Evolutionary conservation across 257 asterid species (phyloP).

Genomic region (Solanum corneliomulleri): DNA sequence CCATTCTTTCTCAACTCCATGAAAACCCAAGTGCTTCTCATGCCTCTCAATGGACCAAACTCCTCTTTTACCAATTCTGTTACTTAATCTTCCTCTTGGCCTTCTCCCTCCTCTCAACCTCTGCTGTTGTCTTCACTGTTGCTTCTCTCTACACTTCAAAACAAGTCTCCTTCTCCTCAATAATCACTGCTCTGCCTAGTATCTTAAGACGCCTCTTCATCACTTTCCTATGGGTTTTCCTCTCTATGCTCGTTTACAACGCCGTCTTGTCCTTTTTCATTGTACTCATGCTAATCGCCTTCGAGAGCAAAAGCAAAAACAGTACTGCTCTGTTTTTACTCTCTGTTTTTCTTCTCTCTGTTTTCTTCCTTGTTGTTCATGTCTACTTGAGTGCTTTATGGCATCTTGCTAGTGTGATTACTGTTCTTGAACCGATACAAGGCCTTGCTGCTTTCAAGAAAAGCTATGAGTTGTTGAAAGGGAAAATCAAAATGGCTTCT

Average conservation of each 20-base stretch:
- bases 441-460: constrained; percentile 56
- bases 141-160: constrained; percentile 80
- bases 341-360: constrained; percentile 35
- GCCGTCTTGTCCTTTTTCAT: constrained; percentile 48
- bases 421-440: constrained; percentile 69
- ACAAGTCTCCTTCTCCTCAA: constrained; percentile 63
- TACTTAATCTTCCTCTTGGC: constrained; percentile 80
- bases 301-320: constrained; percentile 46
- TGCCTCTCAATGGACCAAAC: constrained; percentile 69
- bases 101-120: constrained; percentile 75
- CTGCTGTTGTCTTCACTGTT: constrained; percentile 91
- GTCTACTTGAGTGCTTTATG: constrained; percentile 78
- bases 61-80: constrained; percentile 58
- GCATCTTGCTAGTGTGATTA: constrained; percentile 90
- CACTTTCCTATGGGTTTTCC: constrained; percentile 77
- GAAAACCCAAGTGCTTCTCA: constrained; percentile 28
- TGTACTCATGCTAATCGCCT: constrained; percentile 46
- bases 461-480: constrained; percentile 56
- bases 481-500: constrained; percentile 39
- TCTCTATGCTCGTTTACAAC: constrained; percentile 48
- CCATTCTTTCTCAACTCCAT: constrained; percentile 57
- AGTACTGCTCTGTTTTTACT: constrained; percentile 32
- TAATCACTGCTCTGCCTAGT: constrained; percentile 68
- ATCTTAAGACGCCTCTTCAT: constrained; percentile 62
- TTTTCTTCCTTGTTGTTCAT: constrained; percentile 61